phyloP scores from a whole-genome alignment of 2,329 filamentous ascomycete species.

The Botrytis medusae region DNA sequence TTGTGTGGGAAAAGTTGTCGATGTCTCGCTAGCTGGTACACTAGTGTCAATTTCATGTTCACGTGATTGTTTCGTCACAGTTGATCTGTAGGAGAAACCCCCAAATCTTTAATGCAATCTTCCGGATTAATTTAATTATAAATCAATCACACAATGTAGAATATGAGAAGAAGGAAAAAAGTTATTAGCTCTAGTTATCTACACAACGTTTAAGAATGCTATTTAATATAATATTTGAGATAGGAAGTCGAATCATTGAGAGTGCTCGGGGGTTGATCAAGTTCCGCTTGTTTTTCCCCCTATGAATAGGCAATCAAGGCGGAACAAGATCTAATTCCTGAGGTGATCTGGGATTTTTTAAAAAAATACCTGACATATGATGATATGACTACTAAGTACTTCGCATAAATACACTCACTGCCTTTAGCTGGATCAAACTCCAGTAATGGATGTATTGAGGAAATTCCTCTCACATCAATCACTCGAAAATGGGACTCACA shows the following conservation, averaged over 20 bases:
- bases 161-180: not conserved
- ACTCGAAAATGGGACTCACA: not conserved
- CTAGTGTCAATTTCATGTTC: not conserved
- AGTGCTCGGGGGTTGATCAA: not conserved
- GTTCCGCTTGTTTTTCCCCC: not conserved
- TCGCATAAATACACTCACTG: no score
- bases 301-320: not conserved
- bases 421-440: not conserved
- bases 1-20: constrained; percentile 22
- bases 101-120: not conserved
- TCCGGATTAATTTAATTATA: not conserved
- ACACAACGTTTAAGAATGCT: no score
- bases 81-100: not conserved
- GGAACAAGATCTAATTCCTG: not conserved
- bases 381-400: not conserved
- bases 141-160: not conserved
- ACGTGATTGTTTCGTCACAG: not conserved
- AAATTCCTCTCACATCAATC: not conserved
- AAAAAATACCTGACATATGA: not conserved
- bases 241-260: no score
- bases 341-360: not conserved
- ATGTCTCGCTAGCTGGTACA: constrained; percentile 14
- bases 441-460: not conserved
- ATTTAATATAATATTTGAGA: no score
- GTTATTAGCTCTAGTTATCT: not conserved